Evolutionary conservation across 129 eudicot species (phyloP), one percentile per base, ranked within the genome.

Genomic region (Helianthus tuberosus): DNA sequence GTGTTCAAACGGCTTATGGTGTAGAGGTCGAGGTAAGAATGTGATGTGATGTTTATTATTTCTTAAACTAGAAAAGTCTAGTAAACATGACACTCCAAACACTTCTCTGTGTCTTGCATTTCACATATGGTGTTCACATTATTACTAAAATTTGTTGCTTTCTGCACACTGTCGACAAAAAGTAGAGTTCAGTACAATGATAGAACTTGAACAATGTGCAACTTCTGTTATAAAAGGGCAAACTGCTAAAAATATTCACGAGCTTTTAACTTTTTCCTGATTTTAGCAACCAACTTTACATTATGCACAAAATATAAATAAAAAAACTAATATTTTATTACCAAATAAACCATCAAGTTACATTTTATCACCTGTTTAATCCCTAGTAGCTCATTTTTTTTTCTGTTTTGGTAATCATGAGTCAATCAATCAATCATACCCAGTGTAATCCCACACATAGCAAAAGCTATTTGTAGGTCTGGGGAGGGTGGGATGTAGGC

Each of bases 1-100:
- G 91, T 75, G 97, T 94, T 76, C 99, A 94, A 85, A 94, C 99
- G 60, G 99, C 99, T 81, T 94, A 91, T 76, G 99, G 99, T 52
- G 81, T 94, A 20, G 99, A 94, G 75, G 97, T 91, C 55, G 99
- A 94, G 99, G 98, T 94, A 84, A 66, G 83, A 57, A 61, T 55
- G 35, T 61, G 12, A 48, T 51, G 41, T 39, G 14, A 38, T 16
- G 32, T 16, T 43, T 43, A 61, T 12, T 29, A 29, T 61, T 27
- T 43, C 66, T 60, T 61, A 61, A 61, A 60, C 13, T 11, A 29
- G 46, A 12, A 27, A 53, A 61, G 20, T 61, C 66, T 35, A 38
- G 17, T 36, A 59, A 11, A 73, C 20, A 43, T 46, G 44, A 46
- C 17, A 60, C 15, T 36, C 17, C 48, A 51, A 69, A 32, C 68